phyloP scores from a whole-genome alignment of 495 filamentous ascomycete genomes.

The Penicillium dipodomyicola region DNA sequence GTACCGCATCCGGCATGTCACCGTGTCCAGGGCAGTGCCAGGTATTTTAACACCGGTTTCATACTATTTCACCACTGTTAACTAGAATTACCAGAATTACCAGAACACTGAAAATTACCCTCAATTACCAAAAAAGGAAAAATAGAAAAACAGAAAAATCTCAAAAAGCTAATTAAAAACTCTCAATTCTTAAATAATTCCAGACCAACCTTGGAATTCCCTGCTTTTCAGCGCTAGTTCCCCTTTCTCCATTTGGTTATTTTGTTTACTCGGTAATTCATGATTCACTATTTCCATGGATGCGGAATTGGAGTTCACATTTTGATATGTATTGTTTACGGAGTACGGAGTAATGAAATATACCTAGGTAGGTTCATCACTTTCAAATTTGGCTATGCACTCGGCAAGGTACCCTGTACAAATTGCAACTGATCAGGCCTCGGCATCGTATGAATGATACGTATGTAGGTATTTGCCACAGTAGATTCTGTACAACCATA shows the following conservation, averaged over 20 bases:
- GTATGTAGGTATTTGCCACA: not conserved
- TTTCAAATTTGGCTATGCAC: constrained; percentile 1
- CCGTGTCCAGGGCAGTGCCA: not conserved
- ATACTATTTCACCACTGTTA: not conserved
- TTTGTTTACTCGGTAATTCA: not conserved
- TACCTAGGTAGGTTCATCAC: not conserved
- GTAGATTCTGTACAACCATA: not conserved
- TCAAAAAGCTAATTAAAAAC: not conserved
- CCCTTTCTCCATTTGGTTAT: constrained; percentile 2
- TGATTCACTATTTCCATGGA: no score
- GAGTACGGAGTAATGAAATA: not conserved
- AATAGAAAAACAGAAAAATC: not conserved
- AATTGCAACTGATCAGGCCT: not conserved
- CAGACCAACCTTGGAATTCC: constrained; percentile 9
- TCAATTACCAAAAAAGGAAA: not conserved
- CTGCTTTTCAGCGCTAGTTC: constrained; percentile 14
- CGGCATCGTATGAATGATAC: not conserved
- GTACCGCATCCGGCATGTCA: constrained; percentile 22
- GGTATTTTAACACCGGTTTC: constrained; percentile 9
- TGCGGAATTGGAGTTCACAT: no score
- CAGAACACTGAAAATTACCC: not conserved
- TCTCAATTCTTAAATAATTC: constrained; percentile 1
- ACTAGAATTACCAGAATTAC: not conserved
- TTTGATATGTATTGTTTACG: not conserved
- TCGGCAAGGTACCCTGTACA: constrained; percentile 2